Conservation (phyloP, 345 rosid genomes). For the Trapa incisa region DNA sequence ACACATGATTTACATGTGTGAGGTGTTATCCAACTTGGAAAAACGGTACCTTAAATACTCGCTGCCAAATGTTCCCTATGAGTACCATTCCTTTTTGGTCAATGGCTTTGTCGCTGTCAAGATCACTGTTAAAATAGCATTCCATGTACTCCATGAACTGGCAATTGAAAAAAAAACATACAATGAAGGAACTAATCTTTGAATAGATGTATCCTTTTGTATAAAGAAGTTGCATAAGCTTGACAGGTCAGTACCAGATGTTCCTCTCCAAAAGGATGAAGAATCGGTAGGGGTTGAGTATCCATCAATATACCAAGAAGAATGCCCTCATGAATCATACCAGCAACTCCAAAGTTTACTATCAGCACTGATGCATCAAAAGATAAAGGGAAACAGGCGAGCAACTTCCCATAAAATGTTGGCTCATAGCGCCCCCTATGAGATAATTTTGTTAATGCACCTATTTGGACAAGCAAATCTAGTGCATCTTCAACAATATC, state of each 20-base stretch:
- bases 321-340: slow-evolving; percentile 82
- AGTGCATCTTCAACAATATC: slow-evolving; percentile 69
- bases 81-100: slow-evolving; percentile 50
- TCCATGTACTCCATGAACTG: slow-evolving; percentile 53
- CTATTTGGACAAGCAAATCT: slow-evolving; percentile 41
- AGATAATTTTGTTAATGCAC: slow-evolving; percentile 41
- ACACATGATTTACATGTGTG: slow-evolving; percentile 5
- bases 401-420: slow-evolving; percentile 76
- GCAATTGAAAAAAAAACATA: slow-evolving; percentile 7
- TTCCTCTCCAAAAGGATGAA: slow-evolving; percentile 75
- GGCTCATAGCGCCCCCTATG: slow-evolving; percentile 66
- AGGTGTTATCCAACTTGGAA: slow-evolving; percentile 8
- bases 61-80: slow-evolving; percentile 81
- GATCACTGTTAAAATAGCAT: slow-evolving; percentile 39
- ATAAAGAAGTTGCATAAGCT: slow-evolving; percentile 13
- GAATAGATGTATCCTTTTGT: slow-evolving; percentile 7
- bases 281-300: slow-evolving; percentile 64
- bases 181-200: slow-evolving; percentile 10
- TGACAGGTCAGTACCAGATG: slow-evolving; percentile 37
- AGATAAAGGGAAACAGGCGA: slow-evolving; percentile 72
- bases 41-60: slow-evolving; percentile 48
- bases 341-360: slow-evolving; percentile 71
- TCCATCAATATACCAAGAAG: slow-evolving; percentile 77
- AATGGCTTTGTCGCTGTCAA: slow-evolving; percentile 23
- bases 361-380: slow-evolving; percentile 71